Base-by-base conservation (phyloP, 23 red algal species). In the Rhodosorus marinus region DNA sequence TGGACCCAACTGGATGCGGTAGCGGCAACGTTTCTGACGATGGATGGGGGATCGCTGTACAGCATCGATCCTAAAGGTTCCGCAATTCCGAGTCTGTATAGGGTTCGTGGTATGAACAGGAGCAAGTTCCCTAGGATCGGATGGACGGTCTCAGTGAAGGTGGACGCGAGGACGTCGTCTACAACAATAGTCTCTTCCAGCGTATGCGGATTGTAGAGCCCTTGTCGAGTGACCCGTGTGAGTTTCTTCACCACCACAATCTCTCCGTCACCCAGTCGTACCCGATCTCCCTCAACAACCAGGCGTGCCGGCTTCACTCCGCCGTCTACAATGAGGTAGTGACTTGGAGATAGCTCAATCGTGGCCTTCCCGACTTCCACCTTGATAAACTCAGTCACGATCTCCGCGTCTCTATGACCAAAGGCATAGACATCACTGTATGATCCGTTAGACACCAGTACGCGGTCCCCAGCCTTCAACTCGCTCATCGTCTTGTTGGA, bases 371-470 rank as follows among this genome's bases (percentile, higher is more conserved):
- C 11, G 11, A 17, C 17, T 11, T 11, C 38, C 11, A 43, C 17
- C 38, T 43, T 17, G 17, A 43, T 11, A 43, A 11, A 43, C 38
- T 43, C 38, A 17, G 11, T 17, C 11, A 11, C 11, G 17, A 11
- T 17, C 38, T 43, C 17, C 17, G 38, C 11, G 17, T 43, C 38
- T 28, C 52, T 28, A 32, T 56, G 52, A 0, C 19, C 24, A 27
- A 56, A 56, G 19, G 35, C 3, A 32, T 56, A 56, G 29, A 56
- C 52, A 32, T 28, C 29, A 15, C 19, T 21, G 52, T 21, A 56
- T 8, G 24, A 28, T 2, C 52, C 52, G 6, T 24, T 24, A 17
- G 29, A 28, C 31, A 35, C 35, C 11, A 43, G 38, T 11, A 43
- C 38, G 38, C 38, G 38, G 38, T 43, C 38, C 17, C 38, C 38